These are phyloP conservation scores for Malania oleifera DNA, from an alignment of 164 flowering plant genomes.

Conservation along the genomic window DNA sequence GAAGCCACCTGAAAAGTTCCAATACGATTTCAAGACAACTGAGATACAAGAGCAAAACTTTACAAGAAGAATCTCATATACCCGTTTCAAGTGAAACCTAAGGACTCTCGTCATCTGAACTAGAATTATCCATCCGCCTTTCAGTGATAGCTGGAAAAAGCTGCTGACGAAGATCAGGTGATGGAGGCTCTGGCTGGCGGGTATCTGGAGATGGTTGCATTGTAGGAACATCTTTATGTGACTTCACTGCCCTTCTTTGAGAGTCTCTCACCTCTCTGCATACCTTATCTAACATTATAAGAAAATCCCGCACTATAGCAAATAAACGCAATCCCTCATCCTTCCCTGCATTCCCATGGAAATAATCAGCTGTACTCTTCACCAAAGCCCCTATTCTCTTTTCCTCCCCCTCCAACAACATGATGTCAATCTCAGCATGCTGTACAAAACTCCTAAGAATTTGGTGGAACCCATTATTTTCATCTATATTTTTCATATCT, in stretches of 20 bases:
- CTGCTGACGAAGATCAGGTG: constrained; percentile 29
- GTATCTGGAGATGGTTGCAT: constrained; percentile 14
- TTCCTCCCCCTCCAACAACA: constrained; percentile 58
- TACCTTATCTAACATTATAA: constrained; percentile 64
- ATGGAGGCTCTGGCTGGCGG: neutral
- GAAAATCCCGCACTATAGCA: constrained; percentile 72
- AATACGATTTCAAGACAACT: neutral
- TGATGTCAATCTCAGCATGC: constrained; percentile 60
- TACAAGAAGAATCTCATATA: constrained; percentile 1
- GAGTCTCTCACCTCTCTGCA: constrained; percentile 61
- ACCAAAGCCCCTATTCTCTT: constrained; percentile 73
- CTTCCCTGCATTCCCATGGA: constrained; percentile 77
- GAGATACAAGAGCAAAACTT: neutral
- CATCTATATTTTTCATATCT: constrained; percentile 41
- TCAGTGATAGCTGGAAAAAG: constrained; percentile 57
- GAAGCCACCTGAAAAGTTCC: constrained; percentile 2
- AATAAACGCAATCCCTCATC: constrained; percentile 86
- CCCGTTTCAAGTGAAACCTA: constrained; percentile 11
- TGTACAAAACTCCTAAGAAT: constrained; percentile 53
- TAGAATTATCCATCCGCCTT: constrained; percentile 27
- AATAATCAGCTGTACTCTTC: constrained; percentile 78
- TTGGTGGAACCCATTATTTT: constrained; percentile 46
- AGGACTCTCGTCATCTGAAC: constrained; percentile 47
- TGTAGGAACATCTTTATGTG: constrained; percentile 27
- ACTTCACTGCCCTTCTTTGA: constrained; percentile 26